Conservation (phyloP, 2,329 filamentous ascomycete genomes). For the Curvularia sp. region DNA sequence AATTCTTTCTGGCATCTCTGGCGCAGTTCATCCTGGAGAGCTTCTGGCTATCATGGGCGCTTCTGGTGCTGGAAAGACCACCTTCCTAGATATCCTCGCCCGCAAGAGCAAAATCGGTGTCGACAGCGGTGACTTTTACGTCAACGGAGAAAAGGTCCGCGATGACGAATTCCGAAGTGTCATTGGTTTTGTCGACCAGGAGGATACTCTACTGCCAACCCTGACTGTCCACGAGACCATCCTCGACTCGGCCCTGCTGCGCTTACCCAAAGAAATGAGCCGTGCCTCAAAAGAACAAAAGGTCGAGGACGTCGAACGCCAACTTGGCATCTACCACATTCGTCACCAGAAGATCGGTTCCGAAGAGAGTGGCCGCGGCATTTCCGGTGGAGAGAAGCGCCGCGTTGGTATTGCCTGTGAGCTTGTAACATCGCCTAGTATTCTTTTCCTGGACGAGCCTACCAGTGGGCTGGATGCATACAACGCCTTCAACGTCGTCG, state of each 20-base stretch:
- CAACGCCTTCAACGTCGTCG: conserved; percentile 98
- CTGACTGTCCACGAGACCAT: conserved; percentile 98
- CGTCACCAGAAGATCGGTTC: conserved; percentile 95
- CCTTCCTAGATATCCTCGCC: conserved; percentile 93
- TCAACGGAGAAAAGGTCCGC: conserved; percentile 89
- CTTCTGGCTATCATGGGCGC: conserved; percentile 98
- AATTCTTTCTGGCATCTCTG: conserved; percentile 80
- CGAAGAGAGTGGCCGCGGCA: conserved; percentile 92
- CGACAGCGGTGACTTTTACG: conserved; percentile 80
- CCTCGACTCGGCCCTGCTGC: conserved; percentile 86
- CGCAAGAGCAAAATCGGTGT: conserved; percentile 93
- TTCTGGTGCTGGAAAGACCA: conserved; percentile 96
- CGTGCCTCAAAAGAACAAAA: conserved; percentile 85
- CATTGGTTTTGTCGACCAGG: conserved; percentile 96
- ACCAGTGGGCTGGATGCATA: conserved; percentile 95
- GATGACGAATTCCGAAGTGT: conserved; percentile 89
- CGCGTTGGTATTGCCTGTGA: conserved; percentile 97
- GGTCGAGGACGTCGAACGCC: conserved; percentile 91
- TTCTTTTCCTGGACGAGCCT: conserved; percentile 95
- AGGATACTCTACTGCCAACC: conserved; percentile 95
- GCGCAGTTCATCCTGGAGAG: conserved; percentile 92
- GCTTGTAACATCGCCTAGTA: conserved; percentile 94
- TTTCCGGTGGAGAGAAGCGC: conserved; percentile 95
- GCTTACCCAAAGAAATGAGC: conserved; percentile 92
- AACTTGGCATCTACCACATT: conserved; percentile 93